Evolutionary conservation across 2,329 filamentous ascomycete species (phyloP).

Genomic region (Daldinia eschscholtzii): DNA sequence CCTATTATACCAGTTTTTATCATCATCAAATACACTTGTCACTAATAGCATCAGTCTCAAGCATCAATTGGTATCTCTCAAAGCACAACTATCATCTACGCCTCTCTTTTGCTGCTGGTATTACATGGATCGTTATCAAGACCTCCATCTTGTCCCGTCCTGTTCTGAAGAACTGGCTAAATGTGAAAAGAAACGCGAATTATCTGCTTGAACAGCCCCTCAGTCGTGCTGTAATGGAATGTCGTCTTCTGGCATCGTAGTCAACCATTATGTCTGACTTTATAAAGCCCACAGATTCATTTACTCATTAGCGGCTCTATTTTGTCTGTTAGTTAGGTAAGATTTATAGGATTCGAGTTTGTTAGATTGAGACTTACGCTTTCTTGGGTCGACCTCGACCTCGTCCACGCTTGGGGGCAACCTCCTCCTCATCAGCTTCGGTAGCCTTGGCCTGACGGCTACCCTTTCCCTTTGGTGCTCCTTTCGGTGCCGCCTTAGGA

Average conservation of each 20-base stretch:
- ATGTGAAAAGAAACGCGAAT: slow-evolving; percentile 19
- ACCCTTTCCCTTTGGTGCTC: slow-evolving; percentile 48
- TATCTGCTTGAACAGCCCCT: slow-evolving; percentile 9
- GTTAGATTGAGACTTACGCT: slow-evolving; percentile 17
- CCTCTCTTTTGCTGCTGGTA: slow-evolving; percentile 4
- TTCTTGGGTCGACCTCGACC: slow-evolving; percentile 20
- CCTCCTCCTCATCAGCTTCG: slow-evolving; percentile 17
- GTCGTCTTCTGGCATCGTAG: background rate
- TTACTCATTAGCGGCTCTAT: slow-evolving; percentile 15
- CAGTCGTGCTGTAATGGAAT: background rate
- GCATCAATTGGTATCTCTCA: slow-evolving; percentile 37
- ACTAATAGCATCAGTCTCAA: slow-evolving; percentile 21
- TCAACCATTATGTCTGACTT: background rate
- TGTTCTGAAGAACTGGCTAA: background rate
- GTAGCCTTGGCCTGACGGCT: slow-evolving; percentile 47
- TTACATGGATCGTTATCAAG: slow-evolving; percentile 12
- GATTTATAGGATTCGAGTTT: background rate
- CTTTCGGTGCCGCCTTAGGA: background rate
- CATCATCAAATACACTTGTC: background rate
- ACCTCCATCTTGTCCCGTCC: slow-evolving; percentile 1
- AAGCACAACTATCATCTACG: slow-evolving; percentile 24
- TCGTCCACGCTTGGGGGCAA: slow-evolving; percentile 45
- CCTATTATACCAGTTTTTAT: background rate
- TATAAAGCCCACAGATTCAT: background rate
- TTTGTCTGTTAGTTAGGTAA: background rate